Conservation (phyloP, 208 protist species). For the Entamoeba histolytica region DNA sequence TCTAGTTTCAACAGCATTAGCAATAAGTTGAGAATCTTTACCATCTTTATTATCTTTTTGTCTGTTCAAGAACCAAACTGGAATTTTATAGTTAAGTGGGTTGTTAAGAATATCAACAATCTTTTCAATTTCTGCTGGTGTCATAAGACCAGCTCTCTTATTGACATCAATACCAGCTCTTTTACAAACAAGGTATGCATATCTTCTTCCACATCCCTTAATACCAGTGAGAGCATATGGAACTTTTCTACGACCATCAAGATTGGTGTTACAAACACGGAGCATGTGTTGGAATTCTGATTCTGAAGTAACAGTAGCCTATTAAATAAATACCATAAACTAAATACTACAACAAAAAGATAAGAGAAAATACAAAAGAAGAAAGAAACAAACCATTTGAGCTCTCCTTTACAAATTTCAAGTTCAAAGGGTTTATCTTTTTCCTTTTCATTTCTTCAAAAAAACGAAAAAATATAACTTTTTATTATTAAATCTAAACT, state of each 20-base stretch:
- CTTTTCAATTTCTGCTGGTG: constrained; percentile 74
- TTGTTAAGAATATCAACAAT: constrained; percentile 84
- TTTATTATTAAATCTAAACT: no score
- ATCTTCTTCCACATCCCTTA: constrained; percentile 95
- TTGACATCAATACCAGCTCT: constrained; percentile 85
- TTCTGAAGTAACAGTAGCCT: background rate
- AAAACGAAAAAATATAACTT: no score
- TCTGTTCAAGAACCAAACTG: constrained; percentile 97
- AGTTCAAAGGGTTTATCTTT: no score
- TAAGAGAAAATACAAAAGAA: no score
- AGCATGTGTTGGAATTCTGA: constrained; percentile 91
- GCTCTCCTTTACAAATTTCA: no score
- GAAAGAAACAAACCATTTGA: no score
- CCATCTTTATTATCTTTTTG: constrained; percentile 88
- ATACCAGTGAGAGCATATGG: constrained; percentile 35
- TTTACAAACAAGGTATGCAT: constrained; percentile 88
- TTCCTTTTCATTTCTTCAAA: no score
- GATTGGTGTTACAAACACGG: constrained; percentile 98
- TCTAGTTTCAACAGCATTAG: constrained; percentile 79
- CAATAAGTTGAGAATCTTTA: constrained; percentile 78
- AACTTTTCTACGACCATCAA: constrained; percentile 66
- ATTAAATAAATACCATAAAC: background rate
- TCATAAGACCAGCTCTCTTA: constrained; percentile 56
- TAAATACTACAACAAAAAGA: no score
- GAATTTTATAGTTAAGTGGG: constrained; percentile 94